A percentile compares a stretch with the other conserved stretches of the same genome.
phyloP scores from a whole-genome alignment of 208 protist genomes.

The Entamoeba invadens region DNA sequence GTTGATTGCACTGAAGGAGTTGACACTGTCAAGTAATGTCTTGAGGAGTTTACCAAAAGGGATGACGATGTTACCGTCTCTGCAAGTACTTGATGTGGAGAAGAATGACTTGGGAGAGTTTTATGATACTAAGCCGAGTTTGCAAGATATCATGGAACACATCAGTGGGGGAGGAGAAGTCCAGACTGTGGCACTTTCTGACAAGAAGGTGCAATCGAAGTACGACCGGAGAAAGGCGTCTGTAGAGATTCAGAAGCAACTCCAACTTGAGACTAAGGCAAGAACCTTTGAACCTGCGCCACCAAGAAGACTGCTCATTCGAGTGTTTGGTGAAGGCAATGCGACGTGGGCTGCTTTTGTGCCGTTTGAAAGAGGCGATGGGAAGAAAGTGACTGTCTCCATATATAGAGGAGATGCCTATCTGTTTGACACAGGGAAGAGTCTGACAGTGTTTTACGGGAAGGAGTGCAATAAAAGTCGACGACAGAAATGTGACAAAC shows the following conservation, averaged over 20 bases:
- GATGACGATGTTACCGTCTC: background rate
- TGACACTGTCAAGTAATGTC: background rate
- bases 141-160: background rate
- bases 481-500: background rate
- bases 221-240: background rate
- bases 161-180: background rate
- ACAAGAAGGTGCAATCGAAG: background rate
- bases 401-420: background rate
- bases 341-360: background rate
- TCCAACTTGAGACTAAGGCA: background rate
- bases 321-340: background rate
- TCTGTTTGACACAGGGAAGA: background rate
- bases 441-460: background rate
- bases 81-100: background rate
- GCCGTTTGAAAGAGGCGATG: background rate
- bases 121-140: background rate
- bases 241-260: background rate
- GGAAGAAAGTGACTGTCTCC: background rate
- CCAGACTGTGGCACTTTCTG: background rate
- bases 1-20: background rate
- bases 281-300: background rate
- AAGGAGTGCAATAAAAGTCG: background rate
- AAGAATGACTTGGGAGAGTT: background rate
- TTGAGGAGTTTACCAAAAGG: background rate
- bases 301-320: background rate